A percentile compares a stretch with the other conserved stretches of the same genome.
phyloP scores from a whole-genome alignment of 2,329 filamentous ascomycete species.

The Metarhizium guizhouense region DNA sequence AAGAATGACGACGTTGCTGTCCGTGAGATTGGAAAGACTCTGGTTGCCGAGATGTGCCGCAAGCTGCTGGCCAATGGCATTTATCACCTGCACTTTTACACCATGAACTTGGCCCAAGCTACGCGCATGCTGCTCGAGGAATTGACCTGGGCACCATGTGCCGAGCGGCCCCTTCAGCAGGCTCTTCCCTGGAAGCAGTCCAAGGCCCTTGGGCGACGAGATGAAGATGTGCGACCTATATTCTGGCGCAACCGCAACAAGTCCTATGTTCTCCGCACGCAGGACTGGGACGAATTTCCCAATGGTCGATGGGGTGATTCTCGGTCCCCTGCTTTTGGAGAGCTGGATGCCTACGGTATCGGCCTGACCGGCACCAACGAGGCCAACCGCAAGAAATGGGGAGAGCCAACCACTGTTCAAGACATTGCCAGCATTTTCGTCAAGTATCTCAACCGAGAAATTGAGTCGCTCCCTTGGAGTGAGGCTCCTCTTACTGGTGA shows the following conservation, averaged over 20 bases:
- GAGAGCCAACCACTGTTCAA: conserved; percentile 67
- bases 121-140: conserved; percentile 93
- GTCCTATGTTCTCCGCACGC: conserved; percentile 88
- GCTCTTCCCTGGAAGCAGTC: conserved; percentile 96
- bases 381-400: conserved; percentile 92
- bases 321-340: conserved; percentile 89
- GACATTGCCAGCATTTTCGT: conserved; percentile 82
- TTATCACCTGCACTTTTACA: conserved; percentile 92
- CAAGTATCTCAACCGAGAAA: conserved; percentile 69
- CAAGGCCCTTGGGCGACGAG: conserved; percentile 75
- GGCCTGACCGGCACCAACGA: conserved; percentile 92
- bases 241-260: conserved; percentile 98
- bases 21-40: conserved; percentile 74
- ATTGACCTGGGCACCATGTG: conserved; percentile 69
- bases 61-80: conserved; percentile 77
- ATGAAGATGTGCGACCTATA: conserved; percentile 93
- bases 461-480: conserved; percentile 87
- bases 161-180: conserved; percentile 71
- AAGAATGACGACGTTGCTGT: conserved; percentile 96
- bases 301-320: conserved; percentile 99
- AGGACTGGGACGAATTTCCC: conserved; percentile 98
- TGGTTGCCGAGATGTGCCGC: conserved; percentile 85
- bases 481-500: conserved; percentile 80
- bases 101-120: conserved; percentile 95
- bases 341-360: conserved; percentile 89